A percentile compares a stretch with the other conserved stretches of the same genome.
Evolutionary conservation across 1,139 yeast genomes (phyloP).

Genomic region (Suhomyces yuchorum): DNA sequence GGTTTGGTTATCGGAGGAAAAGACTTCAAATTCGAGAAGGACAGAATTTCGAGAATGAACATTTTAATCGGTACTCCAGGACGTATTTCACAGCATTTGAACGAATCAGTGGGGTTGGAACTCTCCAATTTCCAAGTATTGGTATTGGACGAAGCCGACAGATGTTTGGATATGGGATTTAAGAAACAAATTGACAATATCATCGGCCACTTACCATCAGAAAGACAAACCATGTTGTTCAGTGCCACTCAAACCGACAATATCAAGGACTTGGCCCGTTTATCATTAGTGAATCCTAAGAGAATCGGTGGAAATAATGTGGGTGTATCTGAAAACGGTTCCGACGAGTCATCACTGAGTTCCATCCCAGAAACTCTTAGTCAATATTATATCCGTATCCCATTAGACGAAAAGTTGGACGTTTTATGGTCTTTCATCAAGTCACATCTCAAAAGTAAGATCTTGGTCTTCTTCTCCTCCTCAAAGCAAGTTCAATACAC

Average conservation of each 20-base stretch:
- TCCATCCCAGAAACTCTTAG: slow-evolving; percentile 79
- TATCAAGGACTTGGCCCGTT: slow-evolving; percentile 83
- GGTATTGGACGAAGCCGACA: slow-evolving; percentile 93
- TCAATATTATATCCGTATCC: slow-evolving; percentile 75
- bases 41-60: slow-evolving; percentile 80
- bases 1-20: slow-evolving; percentile 97
- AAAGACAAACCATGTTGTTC: slow-evolving; percentile 85
- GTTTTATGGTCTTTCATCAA: slow-evolving; percentile 87
- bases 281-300: slow-evolving; percentile 78
- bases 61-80: slow-evolving; percentile 97
- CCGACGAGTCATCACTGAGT: slow-evolving; percentile 33
- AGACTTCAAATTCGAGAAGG: slow-evolving; percentile 84
- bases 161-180: slow-evolving; percentile 97
- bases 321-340: slow-evolving; percentile 46
- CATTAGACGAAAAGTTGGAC: slow-evolving; percentile 80
- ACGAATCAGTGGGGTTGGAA: slow-evolving; percentile 87
- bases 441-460: slow-evolving; percentile 82
- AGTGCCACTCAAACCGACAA: slow-evolving; percentile 94
- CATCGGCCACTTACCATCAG: slow-evolving; percentile 76
- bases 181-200: slow-evolving; percentile 85
- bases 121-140: slow-evolving; percentile 76
- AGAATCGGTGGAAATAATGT: slow-evolving; percentile 56
- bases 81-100: slow-evolving; percentile 89
- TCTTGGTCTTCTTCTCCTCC: slow-evolving; percentile 85
- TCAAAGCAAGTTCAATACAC: slow-evolving; percentile 95